phyloP scores from a whole-genome alignment of 495 filamentous ascomycete genomes.

The Penicillium arizonense region DNA sequence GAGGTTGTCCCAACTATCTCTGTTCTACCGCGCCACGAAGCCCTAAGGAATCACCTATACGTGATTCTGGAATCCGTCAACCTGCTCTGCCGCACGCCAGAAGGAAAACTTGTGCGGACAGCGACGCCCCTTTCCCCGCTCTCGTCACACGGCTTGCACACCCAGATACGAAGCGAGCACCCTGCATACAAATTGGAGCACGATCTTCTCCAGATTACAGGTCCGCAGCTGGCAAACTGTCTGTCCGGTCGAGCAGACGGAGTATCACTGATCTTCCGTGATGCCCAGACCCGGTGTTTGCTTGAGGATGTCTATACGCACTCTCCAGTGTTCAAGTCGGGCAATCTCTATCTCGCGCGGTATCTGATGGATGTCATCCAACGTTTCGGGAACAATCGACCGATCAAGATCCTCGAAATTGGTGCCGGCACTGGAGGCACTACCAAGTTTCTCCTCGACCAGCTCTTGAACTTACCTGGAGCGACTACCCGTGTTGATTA shows the following conservation, averaged over 20 bases:
- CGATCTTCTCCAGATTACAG: slow-evolving; percentile 19
- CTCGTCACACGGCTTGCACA: background rate
- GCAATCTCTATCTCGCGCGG: background rate
- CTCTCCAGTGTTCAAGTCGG: background rate
- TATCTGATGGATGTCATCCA: background rate
- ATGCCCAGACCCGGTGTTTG: background rate
- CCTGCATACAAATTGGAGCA: slow-evolving; percentile 22
- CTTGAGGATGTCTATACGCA: slow-evolving; percentile 1
- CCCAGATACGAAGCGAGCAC: background rate
- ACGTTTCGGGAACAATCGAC: background rate
- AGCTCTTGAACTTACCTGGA: slow-evolving; percentile 8
- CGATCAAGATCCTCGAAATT: slow-evolving; percentile 31
- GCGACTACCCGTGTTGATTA: slow-evolving; percentile 28
- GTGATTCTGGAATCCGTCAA: background rate
- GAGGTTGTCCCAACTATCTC: background rate
- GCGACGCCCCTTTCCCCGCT: background rate
- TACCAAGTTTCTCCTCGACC: slow-evolving; percentile 28
- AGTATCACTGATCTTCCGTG: background rate
- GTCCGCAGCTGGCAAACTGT: slow-evolving; percentile 17
- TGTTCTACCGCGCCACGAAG: background rate
- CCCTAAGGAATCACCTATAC: background rate
- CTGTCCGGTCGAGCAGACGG: background rate
- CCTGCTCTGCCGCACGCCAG: background rate
- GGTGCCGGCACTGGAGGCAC: slow-evolving; percentile 43
- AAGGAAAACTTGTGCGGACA: slow-evolving; percentile 2